Evolutionary conservation across 176 grass and related monocot genomes (phyloP), one percentile per base, ranked within the genome.

Genomic region (Elaeis guineensis): DNA sequence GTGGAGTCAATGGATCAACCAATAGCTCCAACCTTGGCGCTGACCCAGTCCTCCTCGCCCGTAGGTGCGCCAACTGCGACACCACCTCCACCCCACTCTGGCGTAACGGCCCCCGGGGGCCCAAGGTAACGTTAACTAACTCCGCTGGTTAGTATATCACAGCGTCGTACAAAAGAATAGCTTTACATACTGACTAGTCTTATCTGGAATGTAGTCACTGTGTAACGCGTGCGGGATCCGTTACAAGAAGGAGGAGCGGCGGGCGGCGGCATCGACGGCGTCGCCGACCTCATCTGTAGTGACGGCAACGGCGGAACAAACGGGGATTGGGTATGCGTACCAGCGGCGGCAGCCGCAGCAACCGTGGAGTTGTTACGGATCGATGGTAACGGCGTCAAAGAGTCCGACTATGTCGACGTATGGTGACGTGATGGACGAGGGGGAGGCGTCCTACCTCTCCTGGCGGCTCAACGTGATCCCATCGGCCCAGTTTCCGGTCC

Each of bases 221-320:
- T 98, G 93, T 64, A 98, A 98, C 35, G 93, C 93, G 18, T 98
- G 93, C 24, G 93, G 93, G 39, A 98, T 98, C 71, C 81, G 93
- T 53, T 98, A 92, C 87, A 98, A 98, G 66, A 98, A 98, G 22
- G 93, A 98, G 81, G 93, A 92, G 69, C 70, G 87, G 60, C 87
- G 93, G n/a, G 87, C 93, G 3, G 93, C 93, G 18, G 84, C 81
- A 0, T 83, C 86, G 2, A 77, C 87, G 18, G 59, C 63, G 54
- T 51, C 71, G 44, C 58, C 76, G 26, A 7, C 72, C 21, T 24
- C 73, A 0, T 44, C 71, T 18, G 78, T 14, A 44, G 35, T 44
- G 35, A 44, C 81, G 54, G n/a, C 63, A 20, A 52, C 63, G 19
- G 67, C 63, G 44, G 90, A 78, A 20, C 78, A 90, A 44, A 44